A percentile compares a stretch with the other conserved stretches of the same genome.
These are phyloP conservation scores for Tothia fuscella DNA, from an alignment of 2,329 filamentous ascomycete genomes.

Conservation along the genomic window DNA sequence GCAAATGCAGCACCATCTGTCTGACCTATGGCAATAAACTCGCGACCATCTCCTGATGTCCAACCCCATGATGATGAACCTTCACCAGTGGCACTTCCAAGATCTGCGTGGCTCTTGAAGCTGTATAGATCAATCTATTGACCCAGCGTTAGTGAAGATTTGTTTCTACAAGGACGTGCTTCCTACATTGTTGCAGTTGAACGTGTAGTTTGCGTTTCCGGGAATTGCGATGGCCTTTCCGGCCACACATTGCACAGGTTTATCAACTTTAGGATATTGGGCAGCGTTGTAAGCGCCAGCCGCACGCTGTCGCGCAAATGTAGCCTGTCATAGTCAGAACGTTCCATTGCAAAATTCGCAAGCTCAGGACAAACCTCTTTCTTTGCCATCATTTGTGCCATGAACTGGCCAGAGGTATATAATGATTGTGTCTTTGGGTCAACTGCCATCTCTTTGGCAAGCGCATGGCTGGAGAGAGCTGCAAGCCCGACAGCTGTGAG, in stretches of 20 bases:
- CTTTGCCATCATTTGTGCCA: conserved; percentile 23
- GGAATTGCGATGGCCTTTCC: conserved; percentile 25
- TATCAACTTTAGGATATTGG: conserved; percentile 1
- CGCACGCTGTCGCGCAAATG: background rate
- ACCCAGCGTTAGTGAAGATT: background rate
- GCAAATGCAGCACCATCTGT: conserved; percentile 43
- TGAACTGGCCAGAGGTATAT: conserved; percentile 28
- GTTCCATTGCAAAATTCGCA: no score
- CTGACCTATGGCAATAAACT: conserved; percentile 44
- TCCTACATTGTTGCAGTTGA: conserved; percentile 25
- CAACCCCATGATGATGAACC: conserved; percentile 42
- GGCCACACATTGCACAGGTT: conserved; percentile 19
- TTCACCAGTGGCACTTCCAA: conserved; percentile 35
- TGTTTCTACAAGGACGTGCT: background rate
- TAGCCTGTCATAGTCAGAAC: conserved; percentile 13
- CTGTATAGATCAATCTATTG: conserved; percentile 43
- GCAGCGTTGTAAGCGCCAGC: conserved; percentile 1
- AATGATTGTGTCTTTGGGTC: no score
- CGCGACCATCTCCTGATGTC: conserved; percentile 40
- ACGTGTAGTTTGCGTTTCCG: conserved; percentile 24
- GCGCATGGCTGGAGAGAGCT: no score
- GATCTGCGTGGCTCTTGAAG: conserved; percentile 41
- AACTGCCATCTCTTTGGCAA: no score
- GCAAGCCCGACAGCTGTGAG: no score
- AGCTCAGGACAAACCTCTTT: conserved; percentile 17